Evolutionary conservation across 2,329 filamentous ascomycete genomes (phyloP), one percentile per base, ranked within the genome.

Genomic region (Ophiostoma novo-ulmi): DNA sequence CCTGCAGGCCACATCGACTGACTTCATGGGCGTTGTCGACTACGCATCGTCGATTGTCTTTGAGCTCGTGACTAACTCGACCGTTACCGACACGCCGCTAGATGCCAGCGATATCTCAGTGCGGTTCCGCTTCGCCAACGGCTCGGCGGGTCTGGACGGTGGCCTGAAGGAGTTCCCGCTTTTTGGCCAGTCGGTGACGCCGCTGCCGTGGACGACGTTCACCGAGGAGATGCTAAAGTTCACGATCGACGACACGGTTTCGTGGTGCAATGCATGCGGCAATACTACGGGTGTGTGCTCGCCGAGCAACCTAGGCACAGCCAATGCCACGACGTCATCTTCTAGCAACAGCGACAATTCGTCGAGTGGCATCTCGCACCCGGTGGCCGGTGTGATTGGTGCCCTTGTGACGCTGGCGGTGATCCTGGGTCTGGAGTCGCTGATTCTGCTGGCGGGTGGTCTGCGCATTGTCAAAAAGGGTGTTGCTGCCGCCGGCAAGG

Each of bases 11-110:
- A 84, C 81, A 1, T 86, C 83, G 71, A 75, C 80, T 0, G 81
- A 91, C 78, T 97, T 97, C 82, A 88, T 82, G 72, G 91, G 91
- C 70, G 82, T 97, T 14, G 88, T 90, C n/a, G 89, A 93, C 80
- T 97, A 97, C 76, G 93, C 93, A 5, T 90, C 89, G 2, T 88
- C 88, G 74, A 92, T 97, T 86, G 84, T 84, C 6, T 94, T 96
- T 78, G 94, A 97, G 82, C 81, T 89, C 31, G 82, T 88, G 70
- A 87, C 86, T 70, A 83, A 83, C 74, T 79, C 85, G 85, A 80
- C 81, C 3, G 82, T 80, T 14, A 70, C 76, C 13, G 73, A 75
- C 71, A 75, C 69, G 1, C 64, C 70, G 64, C 64, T 75, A 22
- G 71, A 70, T 71, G 69, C 75, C 3, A 72, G 81, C 39, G 83